Percentiles rank a stretch among this genome's conserved stretches.
Evolutionary conservation across 2,329 filamentous ascomycete species (phyloP).

Genomic region (Clonostachys chloroleuca): DNA sequence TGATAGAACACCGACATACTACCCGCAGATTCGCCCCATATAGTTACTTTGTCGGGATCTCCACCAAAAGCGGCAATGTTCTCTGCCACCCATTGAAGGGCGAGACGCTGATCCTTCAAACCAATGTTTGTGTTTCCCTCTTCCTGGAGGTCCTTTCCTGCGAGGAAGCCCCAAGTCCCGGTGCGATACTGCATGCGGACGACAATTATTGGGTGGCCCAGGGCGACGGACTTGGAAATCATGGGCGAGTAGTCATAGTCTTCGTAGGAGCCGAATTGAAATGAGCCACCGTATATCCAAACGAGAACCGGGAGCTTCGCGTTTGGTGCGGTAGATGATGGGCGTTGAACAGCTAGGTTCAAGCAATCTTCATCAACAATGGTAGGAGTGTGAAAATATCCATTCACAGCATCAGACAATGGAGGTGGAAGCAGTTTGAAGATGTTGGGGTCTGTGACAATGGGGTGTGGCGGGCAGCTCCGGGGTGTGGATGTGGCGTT

Average conservation of each 20-base stretch:
- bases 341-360: conserved; percentile 40
- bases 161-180: conserved; percentile 52
- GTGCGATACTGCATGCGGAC: conserved; percentile 63
- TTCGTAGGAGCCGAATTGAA: conserved; percentile 13
- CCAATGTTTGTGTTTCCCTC: conserved; percentile 56
- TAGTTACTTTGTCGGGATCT: conserved; percentile 58
- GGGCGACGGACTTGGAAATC: conserved; percentile 23
- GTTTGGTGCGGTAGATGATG: conserved; percentile 29
- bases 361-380: conserved; percentile 48
- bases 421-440: no score
- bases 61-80: conserved; percentile 64
- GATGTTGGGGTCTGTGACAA: no score
- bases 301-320: conserved; percentile 49
- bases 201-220: conserved; percentile 54
- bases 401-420: no score
- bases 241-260: conserved; percentile 27
- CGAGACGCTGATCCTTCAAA: conserved; percentile 55
- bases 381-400: conserved; percentile 10
- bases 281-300: conserved; percentile 54
- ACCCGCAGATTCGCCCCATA: conserved; percentile 59
- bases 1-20: conserved; percentile 60
- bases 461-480: no score
- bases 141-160: conserved; percentile 47
- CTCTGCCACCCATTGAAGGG: conserved; percentile 58
- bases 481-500: no score